Evolutionary conservation across 2,329 filamentous ascomycete genomes (phyloP).

Genomic region (Hypoxylon sp.): DNA sequence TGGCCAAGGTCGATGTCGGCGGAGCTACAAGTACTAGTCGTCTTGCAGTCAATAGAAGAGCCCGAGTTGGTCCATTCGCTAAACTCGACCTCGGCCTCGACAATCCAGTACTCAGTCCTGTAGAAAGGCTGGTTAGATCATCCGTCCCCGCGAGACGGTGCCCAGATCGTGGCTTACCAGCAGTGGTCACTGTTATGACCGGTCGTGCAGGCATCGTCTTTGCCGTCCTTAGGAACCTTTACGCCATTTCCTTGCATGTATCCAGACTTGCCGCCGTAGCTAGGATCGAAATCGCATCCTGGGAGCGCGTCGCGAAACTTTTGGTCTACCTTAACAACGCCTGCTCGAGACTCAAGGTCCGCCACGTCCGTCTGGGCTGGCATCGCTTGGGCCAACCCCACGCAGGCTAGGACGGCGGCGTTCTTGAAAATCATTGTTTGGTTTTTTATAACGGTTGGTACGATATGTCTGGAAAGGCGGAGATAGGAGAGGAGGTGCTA

Average conservation of each 20-base stretch:
- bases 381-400: neutral
- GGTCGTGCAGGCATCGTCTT: neutral
- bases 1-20: conserved; percentile 3
- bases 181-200: neutral
- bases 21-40: neutral
- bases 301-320: conserved; percentile 1
- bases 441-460: too few relatives aligned
- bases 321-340: too few relatives aligned
- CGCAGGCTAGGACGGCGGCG: neutral
- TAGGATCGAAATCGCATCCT: neutral
- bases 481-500: too few relatives aligned
- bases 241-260: neutral
- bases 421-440: neutral
- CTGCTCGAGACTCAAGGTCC: neutral
- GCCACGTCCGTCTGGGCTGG: neutral
- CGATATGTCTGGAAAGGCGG: neutral
- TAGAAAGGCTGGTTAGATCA: too few relatives aligned
- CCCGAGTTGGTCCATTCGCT: conserved; percentile 2
- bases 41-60: conserved; percentile 4
- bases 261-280: neutral
- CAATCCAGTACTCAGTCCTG: conserved; percentile 7
- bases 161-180: neutral
- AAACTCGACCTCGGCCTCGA: conserved; percentile 6
- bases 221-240: neutral
- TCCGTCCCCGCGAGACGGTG: too few relatives aligned